Percentiles rank a stretch among this genome's conserved stretches.
Conservation (phyloP, 164 flowering plant genomes). For the Sextonia rubra region DNA sequence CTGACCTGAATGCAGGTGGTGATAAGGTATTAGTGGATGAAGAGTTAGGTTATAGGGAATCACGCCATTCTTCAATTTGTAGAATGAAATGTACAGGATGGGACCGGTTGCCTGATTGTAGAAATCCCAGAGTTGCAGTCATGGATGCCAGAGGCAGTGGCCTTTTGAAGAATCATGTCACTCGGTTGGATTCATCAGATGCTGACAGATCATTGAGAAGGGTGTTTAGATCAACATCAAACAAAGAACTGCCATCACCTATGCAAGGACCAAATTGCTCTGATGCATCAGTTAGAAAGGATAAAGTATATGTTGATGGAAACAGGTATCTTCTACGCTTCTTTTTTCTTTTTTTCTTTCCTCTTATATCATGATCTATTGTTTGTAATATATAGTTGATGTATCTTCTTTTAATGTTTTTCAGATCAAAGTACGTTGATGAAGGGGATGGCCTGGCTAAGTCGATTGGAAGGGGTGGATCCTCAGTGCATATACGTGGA, state of each 20-base stretch:
- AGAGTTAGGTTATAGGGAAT: conserved; percentile 16
- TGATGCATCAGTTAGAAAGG: conserved; percentile 18
- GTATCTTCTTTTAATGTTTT: conserved; percentile 3
- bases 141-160: conserved; percentile 9
- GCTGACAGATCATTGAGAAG: conserved; percentile 11
- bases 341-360: not conserved
- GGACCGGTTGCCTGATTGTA: conserved; percentile 25
- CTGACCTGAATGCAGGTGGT: conserved; percentile 14
- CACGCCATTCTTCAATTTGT: conserved; percentile 12
- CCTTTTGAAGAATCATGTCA: not conserved
- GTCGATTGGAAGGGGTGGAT: conserved; percentile 27
- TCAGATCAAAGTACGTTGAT: conserved; percentile 25
- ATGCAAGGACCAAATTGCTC: conserved; percentile 20
- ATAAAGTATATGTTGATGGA: conserved; percentile 13
- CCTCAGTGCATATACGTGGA: conserved; percentile 20
- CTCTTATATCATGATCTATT: no score
- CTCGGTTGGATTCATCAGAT: conserved; percentile 9
- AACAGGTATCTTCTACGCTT: conserved; percentile 24
- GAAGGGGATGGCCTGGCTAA: conserved; percentile 21
- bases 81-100: conserved; percentile 22
- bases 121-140: conserved; percentile 13
- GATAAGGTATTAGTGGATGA: conserved; percentile 7
- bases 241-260: conserved; percentile 19
- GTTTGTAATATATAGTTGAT: not conserved
- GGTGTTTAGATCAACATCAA: conserved; percentile 11